Evolutionary conservation across 2,329 filamentous ascomycete species (phyloP).

Genomic region (Aspergillus floridensis): DNA sequence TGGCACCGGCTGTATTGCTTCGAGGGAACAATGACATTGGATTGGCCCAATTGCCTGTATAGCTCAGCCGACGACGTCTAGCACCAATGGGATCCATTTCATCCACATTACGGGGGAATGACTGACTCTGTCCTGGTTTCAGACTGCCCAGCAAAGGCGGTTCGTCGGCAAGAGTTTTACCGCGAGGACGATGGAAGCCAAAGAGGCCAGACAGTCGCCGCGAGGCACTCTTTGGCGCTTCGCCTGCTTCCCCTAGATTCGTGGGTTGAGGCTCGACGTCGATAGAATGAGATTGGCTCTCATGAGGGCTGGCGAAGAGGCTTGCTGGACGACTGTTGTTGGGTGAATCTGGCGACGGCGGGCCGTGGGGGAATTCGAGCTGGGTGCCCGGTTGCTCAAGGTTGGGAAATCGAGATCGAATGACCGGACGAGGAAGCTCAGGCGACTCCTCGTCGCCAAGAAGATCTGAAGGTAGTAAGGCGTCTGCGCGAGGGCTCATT

Average conservation of each 20-base stretch:
- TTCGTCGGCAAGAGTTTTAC: slow-evolving; percentile 60
- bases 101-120: slow-evolving; percentile 56
- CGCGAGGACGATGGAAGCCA: slow-evolving; percentile 57
- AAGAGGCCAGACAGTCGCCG: slow-evolving; percentile 59
- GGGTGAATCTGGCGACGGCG: slow-evolving; percentile 44
- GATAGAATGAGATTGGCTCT: slow-evolving; percentile 33
- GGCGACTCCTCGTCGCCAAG: slow-evolving; percentile 54
- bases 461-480: slow-evolving; percentile 60
- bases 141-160: slow-evolving; percentile 58
- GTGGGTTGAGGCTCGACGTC: slow-evolving; percentile 37
- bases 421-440: slow-evolving; percentile 32
- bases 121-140: slow-evolving; percentile 61
- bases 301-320: slow-evolving; percentile 48
- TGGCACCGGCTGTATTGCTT: slow-evolving; percentile 43
- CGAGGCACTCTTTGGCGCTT: slow-evolving; percentile 45
- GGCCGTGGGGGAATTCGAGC: slow-evolving; percentile 38
- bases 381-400: slow-evolving; percentile 29
- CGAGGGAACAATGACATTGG: slow-evolving; percentile 49
- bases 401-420: slow-evolving; percentile 29
- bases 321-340: slow-evolving; percentile 44
- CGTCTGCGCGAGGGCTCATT: slow-evolving; percentile 63
- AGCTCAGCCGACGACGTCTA: slow-evolving; percentile 55
- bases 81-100: slow-evolving; percentile 52
- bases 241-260: slow-evolving; percentile 30
- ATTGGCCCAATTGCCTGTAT: slow-evolving; percentile 56